Evolutionary conservation across 2,329 filamentous ascomycete genomes (phyloP), one percentile per base, ranked within the genome.

Genomic region (Cladophialophora yegresii): DNA sequence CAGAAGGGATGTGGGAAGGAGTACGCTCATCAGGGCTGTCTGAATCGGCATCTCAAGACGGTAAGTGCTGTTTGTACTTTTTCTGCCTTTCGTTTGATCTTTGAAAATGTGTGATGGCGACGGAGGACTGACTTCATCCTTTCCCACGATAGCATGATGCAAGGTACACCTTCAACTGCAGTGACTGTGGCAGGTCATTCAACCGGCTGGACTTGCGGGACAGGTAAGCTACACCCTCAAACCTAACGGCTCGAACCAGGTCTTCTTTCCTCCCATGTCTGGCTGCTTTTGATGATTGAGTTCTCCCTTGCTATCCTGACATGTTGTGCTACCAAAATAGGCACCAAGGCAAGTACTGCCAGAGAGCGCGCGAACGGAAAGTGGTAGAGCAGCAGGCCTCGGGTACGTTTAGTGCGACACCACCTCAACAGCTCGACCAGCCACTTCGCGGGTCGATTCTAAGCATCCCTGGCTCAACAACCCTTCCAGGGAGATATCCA

Each of bases 31-130:
- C 36, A 45, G 12, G 58, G 58, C 4, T 49, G 51, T 36, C 23
- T 64, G 57, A 62, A 50, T 32, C 58, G 65, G 13, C 65, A 67
- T 47, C 26, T 64, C 36, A 64, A 55, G 50, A 60, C 57, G 40
- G 65, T 66, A 33, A 20, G 61, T 61, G 13, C 20, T 3, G 20
- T 47, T 28, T n/a, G 49, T 22, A 26, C 22, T 28, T 28, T n/a
- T 9, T 45, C 20, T 20, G 10, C 22, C 10, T 22, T 26, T 20
- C 45, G 47, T 33, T 22, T 12, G n/a, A 56, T 28, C 4, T 22
- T 9, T 5, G 8, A 6, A 9, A 43, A 36, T 4, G 20, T 12
- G 12, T 50, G 4, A 8, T 20, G 10, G 4, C 47, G 13, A 26
- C n/a, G 3, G 43, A 13, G 13, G 23, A 58, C 26, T 58, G 32